phyloP scores from a whole-genome alignment of 129 eudicot species.

The Flaveria brownii region DNA sequence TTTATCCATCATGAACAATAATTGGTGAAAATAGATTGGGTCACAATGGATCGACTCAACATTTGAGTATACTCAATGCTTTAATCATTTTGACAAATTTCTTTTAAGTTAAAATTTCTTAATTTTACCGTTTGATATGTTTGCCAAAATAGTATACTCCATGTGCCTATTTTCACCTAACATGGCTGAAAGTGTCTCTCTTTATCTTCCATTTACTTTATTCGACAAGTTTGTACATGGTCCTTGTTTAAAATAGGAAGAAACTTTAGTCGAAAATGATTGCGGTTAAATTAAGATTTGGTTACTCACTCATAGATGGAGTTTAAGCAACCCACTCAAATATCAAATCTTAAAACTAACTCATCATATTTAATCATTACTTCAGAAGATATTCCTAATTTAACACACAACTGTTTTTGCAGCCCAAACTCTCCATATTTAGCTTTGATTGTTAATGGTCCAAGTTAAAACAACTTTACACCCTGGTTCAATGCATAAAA shows the following conservation, averaged over 20 bases:
- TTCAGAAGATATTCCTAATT: neutral
- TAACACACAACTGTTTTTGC: no score
- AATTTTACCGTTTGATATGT: no score
- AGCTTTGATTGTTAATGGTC: no score
- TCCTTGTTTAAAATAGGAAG: neutral
- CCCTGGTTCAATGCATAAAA: no score
- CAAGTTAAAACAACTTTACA: no score
- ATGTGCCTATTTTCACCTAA: neutral
- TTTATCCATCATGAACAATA: neutral
- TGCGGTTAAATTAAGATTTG: no score
- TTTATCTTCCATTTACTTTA: neutral
- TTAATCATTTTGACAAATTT: neutral
- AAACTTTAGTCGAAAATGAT: no score
- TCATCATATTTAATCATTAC: conserved; percentile 29
- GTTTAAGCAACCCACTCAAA: neutral
- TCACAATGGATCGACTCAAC: neutral
- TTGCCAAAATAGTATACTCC: neutral
- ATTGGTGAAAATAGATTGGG: conserved; percentile 4
- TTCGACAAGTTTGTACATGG: neutral
- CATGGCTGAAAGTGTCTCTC: neutral
- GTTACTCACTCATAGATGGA: no score
- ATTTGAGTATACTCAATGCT: neutral
- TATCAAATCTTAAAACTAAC: conserved; percentile 29
- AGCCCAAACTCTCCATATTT: no score
- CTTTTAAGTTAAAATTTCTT: no score